Percentiles rank a stretch among this genome's conserved stretches.
These are phyloP conservation scores for Hypoxylon sp. DNA, from an alignment of 2,329 filamentous ascomycete genomes.

Conservation along the genomic window DNA sequence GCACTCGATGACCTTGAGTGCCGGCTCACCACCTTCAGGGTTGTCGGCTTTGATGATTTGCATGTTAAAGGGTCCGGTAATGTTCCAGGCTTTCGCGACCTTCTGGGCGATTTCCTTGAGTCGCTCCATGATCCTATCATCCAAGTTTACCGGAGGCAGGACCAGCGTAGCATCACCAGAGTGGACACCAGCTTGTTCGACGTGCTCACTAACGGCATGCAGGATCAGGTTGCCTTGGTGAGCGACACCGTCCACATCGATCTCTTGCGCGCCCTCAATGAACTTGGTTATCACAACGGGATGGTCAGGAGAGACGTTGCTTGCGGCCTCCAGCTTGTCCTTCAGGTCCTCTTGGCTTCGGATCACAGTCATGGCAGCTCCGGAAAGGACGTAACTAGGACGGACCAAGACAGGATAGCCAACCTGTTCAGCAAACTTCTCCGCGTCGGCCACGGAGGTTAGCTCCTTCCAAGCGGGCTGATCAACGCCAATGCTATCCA, in stretches of 20 bases:
- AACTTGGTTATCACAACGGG: conserved; percentile 99
- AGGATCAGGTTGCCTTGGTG: conserved; percentile 87
- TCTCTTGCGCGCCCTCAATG: conserved; percentile 96
- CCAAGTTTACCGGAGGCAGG: conserved; percentile 86
- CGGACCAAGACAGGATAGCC: conserved; percentile 96
- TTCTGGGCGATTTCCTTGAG: conserved; percentile 97
- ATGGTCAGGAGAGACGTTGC: conserved; percentile 93
- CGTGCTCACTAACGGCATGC: conserved; percentile 94
- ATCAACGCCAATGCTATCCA: conserved; percentile 96
- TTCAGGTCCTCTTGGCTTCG: conserved; percentile 88
- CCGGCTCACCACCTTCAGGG: conserved; percentile 79
- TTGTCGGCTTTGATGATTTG: conserved; percentile 96
- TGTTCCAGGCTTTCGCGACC: conserved; percentile 96
- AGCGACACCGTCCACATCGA: conserved; percentile 95
- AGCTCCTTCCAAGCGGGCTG: conserved; percentile 99
- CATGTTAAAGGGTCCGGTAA: conserved; percentile 99
- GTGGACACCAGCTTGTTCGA: conserved; percentile 98
- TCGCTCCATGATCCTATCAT: conserved; percentile 82
- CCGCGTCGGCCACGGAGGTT: conserved; percentile 88
- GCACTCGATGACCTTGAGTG: conserved; percentile 97
- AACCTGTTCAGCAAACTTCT: conserved; percentile 86
- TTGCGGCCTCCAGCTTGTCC: conserved; percentile 93
- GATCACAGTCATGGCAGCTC: conserved; percentile 98
- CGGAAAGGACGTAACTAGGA: conserved; percentile 94
- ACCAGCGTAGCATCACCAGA: conserved; percentile 97